phyloP scores from a whole-genome alignment of 148 eudicot genomes.

The Bassia scoparia region DNA sequence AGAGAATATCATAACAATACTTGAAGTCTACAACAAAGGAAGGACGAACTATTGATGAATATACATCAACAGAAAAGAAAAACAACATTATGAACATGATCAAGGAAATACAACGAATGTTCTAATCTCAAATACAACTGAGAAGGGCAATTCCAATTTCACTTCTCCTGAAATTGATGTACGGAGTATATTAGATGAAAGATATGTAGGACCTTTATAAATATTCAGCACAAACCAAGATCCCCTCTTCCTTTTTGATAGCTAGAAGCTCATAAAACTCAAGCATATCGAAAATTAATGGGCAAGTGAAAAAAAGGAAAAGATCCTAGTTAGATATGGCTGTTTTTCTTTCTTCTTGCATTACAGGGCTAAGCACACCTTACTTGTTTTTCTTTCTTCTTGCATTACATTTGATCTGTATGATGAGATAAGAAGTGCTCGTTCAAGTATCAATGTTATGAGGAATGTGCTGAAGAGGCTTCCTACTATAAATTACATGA shows the following conservation, averaged over 20 bases:
- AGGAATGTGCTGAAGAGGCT: conserved; percentile 76
- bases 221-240: background rate
- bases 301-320: background rate
- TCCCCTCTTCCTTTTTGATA: background rate
- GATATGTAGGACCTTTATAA: conserved; percentile 16
- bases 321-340: background rate
- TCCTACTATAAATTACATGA: conserved; percentile 89
- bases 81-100: background rate
- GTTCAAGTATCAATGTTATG: conserved; percentile 62
- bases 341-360: background rate
- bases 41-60: background rate
- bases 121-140: background rate
- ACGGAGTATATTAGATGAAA: background rate
- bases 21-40: conserved; percentile 4
- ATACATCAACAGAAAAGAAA: background rate
- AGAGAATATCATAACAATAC: background rate
- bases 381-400: conserved; percentile 42
- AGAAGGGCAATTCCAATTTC: background rate
- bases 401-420: conserved; percentile 52
- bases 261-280: conserved; percentile 8
- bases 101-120: background rate
- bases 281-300: conserved; percentile 4
- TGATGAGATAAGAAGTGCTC: conserved; percentile 66
- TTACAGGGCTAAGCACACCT: conserved; percentile 65
- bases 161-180: background rate